Evolutionary conservation across 1,284 basidiomycete genomes (phyloP), one percentile per base, ranked within the genome.

Genomic region (Hortiboletus rubellus): DNA sequence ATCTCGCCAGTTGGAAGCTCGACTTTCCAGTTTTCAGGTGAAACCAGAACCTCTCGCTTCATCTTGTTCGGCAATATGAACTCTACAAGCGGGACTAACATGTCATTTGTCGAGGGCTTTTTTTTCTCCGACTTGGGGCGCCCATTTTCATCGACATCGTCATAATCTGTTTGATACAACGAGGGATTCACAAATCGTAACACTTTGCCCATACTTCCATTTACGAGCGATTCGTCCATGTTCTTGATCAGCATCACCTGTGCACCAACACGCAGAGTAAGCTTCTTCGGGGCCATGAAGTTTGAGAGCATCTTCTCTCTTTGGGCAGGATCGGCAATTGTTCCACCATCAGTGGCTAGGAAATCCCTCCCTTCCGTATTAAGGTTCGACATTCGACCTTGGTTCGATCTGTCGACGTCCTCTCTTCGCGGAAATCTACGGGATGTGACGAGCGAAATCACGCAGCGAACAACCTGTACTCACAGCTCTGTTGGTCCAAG

Each of bases 1-100:
- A 94, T 71, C 69, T 94, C 89, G 1, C 93, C 94, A 67, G 77
- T 88, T 15, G 91, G 89, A 37, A 91, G 78, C 70, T 96, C 94
- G 4, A 89, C 84, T 75, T 94, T 96, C 84, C 91, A 97, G 9
- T 69, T 73, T 63, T 96, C 94, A 12, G 85, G 82, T 58, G 80
- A 70, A n/a, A 94, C 83, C 40, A 92, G 71, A 65, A 87, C 78
- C 67, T 80, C 76, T 67, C 83, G 81, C 51, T 57, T 77, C 30
- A 66, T 73, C 7, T 83, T 84, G 54, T 85, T 82, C 12, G 89
- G 81, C 2, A 91, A 76, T 37, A 79, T 72, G 71, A 96, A 96
- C 63, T 89, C 85, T 15, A 96, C 91, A 3, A 94, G 78, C 5
- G 94, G 94, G 56, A 82, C 84, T 42, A 78, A 68, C 68, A 70